phyloP scores from a whole-genome alignment of 2,329 filamentous ascomycete species.

The Parasarocladium wereldwijsianum region DNA sequence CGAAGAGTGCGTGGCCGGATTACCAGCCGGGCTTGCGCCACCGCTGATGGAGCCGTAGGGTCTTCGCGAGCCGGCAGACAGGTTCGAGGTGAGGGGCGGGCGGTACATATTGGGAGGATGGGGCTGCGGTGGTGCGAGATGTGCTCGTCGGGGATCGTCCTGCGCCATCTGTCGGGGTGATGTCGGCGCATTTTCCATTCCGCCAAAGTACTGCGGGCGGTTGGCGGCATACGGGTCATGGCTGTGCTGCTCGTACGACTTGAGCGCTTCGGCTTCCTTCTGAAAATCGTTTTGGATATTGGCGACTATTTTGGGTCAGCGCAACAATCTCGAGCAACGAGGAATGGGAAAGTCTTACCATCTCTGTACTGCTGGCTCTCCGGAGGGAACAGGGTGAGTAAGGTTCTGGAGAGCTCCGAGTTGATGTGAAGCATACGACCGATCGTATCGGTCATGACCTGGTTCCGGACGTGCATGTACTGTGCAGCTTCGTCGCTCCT shows the following conservation, averaged over 20 bases:
- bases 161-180: conserved; percentile 79
- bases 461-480: conserved; percentile 66
- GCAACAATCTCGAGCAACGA: conserved; percentile 31
- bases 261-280: conserved; percentile 42
- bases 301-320: conserved; percentile 26
- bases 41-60: conserved; percentile 81
- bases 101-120: conserved; percentile 54
- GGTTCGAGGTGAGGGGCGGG: conserved; percentile 65
- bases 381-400: conserved; percentile 58
- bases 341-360: conserved; percentile 40
- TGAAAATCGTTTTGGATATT: conserved; percentile 44
- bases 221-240: conserved; percentile 56
- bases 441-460: conserved; percentile 69
- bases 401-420: conserved; percentile 64
- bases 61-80: conserved; percentile 60
- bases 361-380: conserved; percentile 72
- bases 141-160: conserved; percentile 68
- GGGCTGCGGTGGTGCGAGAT: conserved; percentile 45
- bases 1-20: conserved; percentile 52
- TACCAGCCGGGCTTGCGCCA: conserved; percentile 24
- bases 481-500: conserved; percentile 74
- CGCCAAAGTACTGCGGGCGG: conserved; percentile 51
- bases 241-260: conserved; percentile 46
- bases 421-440: conserved; percentile 60
- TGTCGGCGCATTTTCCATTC: conserved; percentile 61